Evolutionary conservation across 2,329 filamentous ascomycete species (phyloP).

Genomic region (Aspergillus clavatus): DNA sequence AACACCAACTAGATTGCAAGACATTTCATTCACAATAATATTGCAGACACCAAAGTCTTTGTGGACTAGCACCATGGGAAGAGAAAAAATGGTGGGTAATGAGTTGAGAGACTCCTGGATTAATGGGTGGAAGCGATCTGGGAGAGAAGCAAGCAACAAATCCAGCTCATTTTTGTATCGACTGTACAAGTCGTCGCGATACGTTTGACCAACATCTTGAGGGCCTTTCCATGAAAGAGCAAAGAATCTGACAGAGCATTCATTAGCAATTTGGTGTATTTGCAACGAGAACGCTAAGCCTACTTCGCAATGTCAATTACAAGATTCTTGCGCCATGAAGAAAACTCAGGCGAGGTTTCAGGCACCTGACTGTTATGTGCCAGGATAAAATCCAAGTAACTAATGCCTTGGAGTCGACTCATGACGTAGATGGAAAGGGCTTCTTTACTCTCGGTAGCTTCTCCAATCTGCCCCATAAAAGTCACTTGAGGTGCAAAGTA

Average conservation of each 20-base stretch:
- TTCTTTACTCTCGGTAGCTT: constrained; percentile 24
- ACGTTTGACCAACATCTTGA: constrained; percentile 24
- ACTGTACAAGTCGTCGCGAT: constrained; percentile 20
- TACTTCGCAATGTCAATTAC: constrained; percentile 33
- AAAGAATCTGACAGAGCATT: constrained; percentile 35
- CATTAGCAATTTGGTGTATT: constrained; percentile 6
- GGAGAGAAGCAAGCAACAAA: constrained; percentile 31
- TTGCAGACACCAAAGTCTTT: too few relatives aligned
- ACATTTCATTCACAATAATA: too few relatives aligned
- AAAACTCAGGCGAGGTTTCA: constrained; percentile 32
- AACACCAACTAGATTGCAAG: too few relatives aligned
- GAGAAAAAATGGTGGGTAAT: too few relatives aligned
- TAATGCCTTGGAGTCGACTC: constrained; percentile 29
- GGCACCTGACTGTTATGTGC: constrained; percentile 25
- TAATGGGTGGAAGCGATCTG: constrained; percentile 30
- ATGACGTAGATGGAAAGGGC: constrained; percentile 38
- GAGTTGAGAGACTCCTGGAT: constrained; percentile 30
- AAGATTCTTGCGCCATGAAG: constrained; percentile 32
- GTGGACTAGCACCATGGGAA: too few relatives aligned
- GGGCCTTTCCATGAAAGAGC: constrained; percentile 36
- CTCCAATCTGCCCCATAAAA: constrained; percentile 28
- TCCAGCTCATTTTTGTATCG: constrained; percentile 30
- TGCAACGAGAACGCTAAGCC: neutral
- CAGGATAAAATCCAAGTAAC: constrained; percentile 36
- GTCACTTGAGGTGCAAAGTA: constrained; percentile 23